Evolutionary conservation across 345 rosid species (phyloP).

Genomic region (Geranium rotundifolium): DNA sequence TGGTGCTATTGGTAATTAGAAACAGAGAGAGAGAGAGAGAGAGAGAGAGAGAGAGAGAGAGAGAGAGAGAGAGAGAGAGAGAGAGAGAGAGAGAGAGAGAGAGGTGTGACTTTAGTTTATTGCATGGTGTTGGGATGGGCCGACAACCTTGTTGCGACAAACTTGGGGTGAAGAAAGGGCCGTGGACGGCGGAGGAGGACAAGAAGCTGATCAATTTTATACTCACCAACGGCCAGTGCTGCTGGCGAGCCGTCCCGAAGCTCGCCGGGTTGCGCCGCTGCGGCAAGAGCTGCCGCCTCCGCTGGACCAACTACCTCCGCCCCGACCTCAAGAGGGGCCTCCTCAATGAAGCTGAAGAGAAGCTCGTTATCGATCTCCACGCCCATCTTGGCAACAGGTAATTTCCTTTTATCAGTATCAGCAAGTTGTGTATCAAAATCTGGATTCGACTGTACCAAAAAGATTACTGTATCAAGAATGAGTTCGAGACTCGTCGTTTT

Average conservation of each 20-base stretch:
- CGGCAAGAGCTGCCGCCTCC: conserved; percentile 83
- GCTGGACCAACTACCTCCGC: conserved; percentile 86
- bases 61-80: too few relatives aligned
- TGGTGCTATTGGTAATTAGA: conserved; percentile 12
- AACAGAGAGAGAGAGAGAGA: too few relatives aligned
- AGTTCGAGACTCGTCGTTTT: too few relatives aligned
- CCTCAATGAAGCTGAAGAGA: conserved; percentile 59
- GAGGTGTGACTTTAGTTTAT: neutral
- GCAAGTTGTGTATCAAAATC: too few relatives aligned
- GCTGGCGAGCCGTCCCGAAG: conserved; percentile 79
- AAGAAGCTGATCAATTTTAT: conserved; percentile 64
- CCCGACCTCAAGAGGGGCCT: conserved; percentile 85
- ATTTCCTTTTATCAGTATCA: neutral
- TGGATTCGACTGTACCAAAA: too few relatives aligned
- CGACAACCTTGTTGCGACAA: conserved; percentile 80
- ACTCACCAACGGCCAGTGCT: conserved; percentile 68
- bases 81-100: too few relatives aligned
- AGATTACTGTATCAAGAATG: too few relatives aligned
- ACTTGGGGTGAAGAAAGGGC: conserved; percentile 71
- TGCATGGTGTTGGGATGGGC: conserved; percentile 28
- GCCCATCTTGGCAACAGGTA: conserved; percentile 73
- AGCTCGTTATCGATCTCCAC: conserved; percentile 68
- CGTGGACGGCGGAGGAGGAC: conserved; percentile 87
- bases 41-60: too few relatives aligned
- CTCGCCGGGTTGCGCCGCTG: conserved; percentile 79